Evolutionary conservation across 495 filamentous ascomycete species (phyloP).

Genomic region (Symbiotaphrina buchneri): DNA sequence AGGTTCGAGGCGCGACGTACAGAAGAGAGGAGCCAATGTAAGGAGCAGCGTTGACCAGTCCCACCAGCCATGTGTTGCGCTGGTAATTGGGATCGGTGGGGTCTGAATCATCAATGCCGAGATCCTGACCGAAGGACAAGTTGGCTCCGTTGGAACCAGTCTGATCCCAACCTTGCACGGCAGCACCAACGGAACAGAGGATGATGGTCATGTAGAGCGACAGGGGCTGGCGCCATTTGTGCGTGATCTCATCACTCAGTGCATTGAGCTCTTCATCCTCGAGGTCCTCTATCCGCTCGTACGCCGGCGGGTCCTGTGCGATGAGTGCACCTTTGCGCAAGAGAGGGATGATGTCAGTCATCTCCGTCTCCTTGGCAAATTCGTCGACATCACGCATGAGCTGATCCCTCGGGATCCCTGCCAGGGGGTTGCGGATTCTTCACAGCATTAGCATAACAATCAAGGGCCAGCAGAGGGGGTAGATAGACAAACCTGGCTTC

Average conservation of each 20-base stretch:
- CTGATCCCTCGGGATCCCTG: slow-evolving; percentile 24
- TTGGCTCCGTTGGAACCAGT: slow-evolving; percentile 58
- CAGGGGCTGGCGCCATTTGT: slow-evolving; percentile 41
- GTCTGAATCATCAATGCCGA: slow-evolving; percentile 20
- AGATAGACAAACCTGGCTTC: too few relatives aligned
- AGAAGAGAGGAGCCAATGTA: slow-evolving; percentile 20
- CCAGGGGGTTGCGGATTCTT: slow-evolving; percentile 35
- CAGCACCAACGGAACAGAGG: slow-evolving; percentile 47
- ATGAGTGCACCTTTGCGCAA: slow-evolving; percentile 39
- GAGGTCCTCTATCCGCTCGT: slow-evolving; percentile 32
- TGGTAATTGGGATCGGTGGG: slow-evolving; percentile 14
- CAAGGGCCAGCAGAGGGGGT: too few relatives aligned
- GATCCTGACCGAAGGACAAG: slow-evolving; percentile 31
- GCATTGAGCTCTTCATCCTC: slow-evolving; percentile 25
- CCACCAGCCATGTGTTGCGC: slow-evolving; percentile 28
- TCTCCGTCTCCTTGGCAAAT: slow-evolving; percentile 26
- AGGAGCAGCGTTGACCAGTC: slow-evolving; percentile 19
- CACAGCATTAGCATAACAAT: too few relatives aligned
- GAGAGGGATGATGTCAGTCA: slow-evolving; percentile 22
- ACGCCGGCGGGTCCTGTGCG: slow-evolving; percentile 31
- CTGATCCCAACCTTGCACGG: slow-evolving; percentile 48
- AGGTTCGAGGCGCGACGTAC: slow-evolving; percentile 9
- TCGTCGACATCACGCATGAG: slow-evolving; percentile 30
- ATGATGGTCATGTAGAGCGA: slow-evolving; percentile 47
- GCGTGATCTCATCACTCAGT: slow-evolving; percentile 31